These are phyloP conservation scores for Phyllosticta ampelicida DNA, from an alignment of 2,329 filamentous ascomycete genomes.

Conservation along the genomic window DNA sequence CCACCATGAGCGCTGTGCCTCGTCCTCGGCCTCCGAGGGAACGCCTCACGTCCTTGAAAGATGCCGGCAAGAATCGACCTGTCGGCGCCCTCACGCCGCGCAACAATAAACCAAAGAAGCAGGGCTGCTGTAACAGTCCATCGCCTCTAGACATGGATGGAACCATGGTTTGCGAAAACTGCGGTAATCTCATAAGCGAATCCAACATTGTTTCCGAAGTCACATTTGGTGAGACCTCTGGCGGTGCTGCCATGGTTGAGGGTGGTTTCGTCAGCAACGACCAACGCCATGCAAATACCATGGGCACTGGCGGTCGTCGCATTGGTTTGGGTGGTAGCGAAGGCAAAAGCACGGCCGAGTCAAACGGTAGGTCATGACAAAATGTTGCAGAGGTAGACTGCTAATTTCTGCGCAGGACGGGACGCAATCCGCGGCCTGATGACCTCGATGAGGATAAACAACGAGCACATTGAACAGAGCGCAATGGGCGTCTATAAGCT, in stretches of 20 bases:
- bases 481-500: conserved; percentile 35
- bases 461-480: conserved; percentile 25
- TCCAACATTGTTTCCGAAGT: conserved; percentile 88
- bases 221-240: conserved; percentile 77
- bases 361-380: conserved; percentile 30
- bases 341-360: conserved; percentile 54
- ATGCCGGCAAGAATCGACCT: conserved; percentile 13
- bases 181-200: conserved; percentile 74
- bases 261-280: conserved; percentile 80
- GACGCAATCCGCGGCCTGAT: conserved; percentile 29
- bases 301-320: conserved; percentile 33
- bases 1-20: conserved; percentile 8
- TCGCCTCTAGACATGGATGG: conserved; percentile 21
- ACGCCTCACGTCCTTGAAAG: conserved; percentile 20
- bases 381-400: neutral
- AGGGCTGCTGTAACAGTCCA: conserved; percentile 21
- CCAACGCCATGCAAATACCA: conserved; percentile 63
- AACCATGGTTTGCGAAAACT: conserved; percentile 60
- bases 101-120: conserved; percentile 13
- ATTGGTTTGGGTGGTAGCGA: conserved; percentile 35
- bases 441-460: conserved; percentile 26
- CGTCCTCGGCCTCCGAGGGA: conserved; percentile 11
- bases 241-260: conserved; percentile 80
- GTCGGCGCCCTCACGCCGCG: conserved; percentile 5
- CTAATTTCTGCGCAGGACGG: conserved; percentile 25